Conservation (phyloP, 2,329 filamentous ascomycete species). For the Fusarium vanettenii region DNA sequence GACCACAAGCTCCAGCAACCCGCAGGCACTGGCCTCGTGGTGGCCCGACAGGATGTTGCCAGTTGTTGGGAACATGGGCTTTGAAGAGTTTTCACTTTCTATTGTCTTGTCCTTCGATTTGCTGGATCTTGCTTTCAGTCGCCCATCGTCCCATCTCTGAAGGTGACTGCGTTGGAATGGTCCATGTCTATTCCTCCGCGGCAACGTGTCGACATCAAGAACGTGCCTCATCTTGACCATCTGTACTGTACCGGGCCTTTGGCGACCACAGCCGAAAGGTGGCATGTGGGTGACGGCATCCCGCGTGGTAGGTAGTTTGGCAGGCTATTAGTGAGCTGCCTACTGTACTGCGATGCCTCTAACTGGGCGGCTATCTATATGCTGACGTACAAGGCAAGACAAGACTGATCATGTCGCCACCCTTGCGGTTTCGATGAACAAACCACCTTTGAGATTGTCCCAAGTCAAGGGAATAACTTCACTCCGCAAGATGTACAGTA, state of each 20-base stretch:
- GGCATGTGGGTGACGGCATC: constrained; percentile 40
- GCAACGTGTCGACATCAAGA: constrained; percentile 24
- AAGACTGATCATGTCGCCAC: not conserved
- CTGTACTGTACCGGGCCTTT: constrained; percentile 23
- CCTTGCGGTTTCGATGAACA: not conserved
- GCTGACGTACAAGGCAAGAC: not conserved
- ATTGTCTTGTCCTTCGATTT: not conserved
- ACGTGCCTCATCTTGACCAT: constrained; percentile 28
- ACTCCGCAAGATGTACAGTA: not conserved
- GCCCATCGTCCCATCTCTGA: not conserved
- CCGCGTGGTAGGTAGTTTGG: constrained; percentile 21
- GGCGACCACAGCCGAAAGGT: constrained; percentile 26
- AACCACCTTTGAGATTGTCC: not conserved
- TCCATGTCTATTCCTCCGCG: not conserved
- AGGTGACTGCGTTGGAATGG: not conserved
- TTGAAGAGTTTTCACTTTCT: constrained; percentile 18
- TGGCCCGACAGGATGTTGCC: constrained; percentile 11
- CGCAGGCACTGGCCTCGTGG: constrained; percentile 26
- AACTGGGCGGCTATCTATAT: not conserved
- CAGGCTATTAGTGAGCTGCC: not conserved
- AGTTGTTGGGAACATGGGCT: constrained; percentile 16
- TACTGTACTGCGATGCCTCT: not conserved
- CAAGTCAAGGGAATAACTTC: not conserved
- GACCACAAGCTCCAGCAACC: constrained; percentile 2
- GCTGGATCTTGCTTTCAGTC: not conserved